Conservation (phyloP, 345 rosid genomes). For the Aquilaria malaccensis region DNA sequence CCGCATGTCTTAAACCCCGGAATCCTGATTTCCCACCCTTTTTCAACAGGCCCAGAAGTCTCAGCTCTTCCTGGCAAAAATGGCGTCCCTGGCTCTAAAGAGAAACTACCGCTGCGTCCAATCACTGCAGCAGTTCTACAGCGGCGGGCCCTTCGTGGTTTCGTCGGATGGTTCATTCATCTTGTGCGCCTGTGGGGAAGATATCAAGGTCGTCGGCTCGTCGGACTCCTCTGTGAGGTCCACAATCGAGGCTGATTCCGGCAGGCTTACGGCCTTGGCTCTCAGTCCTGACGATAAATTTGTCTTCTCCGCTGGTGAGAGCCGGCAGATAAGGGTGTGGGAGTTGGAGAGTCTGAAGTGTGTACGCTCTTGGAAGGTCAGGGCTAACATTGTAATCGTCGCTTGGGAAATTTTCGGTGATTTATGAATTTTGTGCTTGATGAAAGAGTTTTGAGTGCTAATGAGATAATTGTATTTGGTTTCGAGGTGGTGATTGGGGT, state of each 20-base stretch:
- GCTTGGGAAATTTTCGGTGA: no score
- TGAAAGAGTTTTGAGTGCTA: no score
- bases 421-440: no score
- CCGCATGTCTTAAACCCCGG: no score
- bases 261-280: slow-evolving; percentile 63
- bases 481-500: no score
- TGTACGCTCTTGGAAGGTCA: slow-evolving; percentile 90
- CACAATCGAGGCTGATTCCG: slow-evolving; percentile 62
- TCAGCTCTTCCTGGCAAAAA: not conserved
- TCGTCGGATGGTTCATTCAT: slow-evolving; percentile 77
- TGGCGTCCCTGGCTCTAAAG: slow-evolving; percentile 49
- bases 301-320: slow-evolving; percentile 87
- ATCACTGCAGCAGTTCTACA: slow-evolving; percentile 74
- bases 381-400: not conserved
- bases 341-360: slow-evolving; percentile 69
- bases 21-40: no score
- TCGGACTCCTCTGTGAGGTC: slow-evolving; percentile 47
- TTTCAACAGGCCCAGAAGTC: no score
- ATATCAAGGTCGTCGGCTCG: slow-evolving; percentile 68
- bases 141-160: slow-evolving; percentile 81
- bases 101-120: slow-evolving; percentile 61
- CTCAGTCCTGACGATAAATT: slow-evolving; percentile 76
- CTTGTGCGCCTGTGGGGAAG: slow-evolving; percentile 69
- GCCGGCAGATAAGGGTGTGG: slow-evolving; percentile 90
- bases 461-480: no score